These are phyloP conservation scores for Thermothelomyces thermophilus DNA, from an alignment of 2,329 filamentous ascomycete species.

Conservation along the genomic window DNA sequence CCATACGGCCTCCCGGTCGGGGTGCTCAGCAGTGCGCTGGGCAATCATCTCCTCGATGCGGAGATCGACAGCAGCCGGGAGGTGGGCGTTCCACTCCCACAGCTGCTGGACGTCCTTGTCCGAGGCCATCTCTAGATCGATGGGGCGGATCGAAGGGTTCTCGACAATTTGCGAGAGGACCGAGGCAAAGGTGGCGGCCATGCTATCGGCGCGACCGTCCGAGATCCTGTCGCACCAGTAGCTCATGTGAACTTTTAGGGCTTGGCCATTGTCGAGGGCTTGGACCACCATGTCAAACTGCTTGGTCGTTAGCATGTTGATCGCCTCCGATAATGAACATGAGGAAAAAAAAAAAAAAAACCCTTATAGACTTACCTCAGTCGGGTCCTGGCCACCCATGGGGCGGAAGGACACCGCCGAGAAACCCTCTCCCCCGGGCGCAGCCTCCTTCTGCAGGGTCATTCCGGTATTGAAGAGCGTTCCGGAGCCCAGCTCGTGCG, in stretches of 20 bases:
- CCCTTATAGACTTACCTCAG: slow-evolving; percentile 10
- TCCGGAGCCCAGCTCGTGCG: slow-evolving; percentile 10
- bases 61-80: neutral
- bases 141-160: neutral
- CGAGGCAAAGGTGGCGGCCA: slow-evolving; percentile 3
- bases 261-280: slow-evolving; percentile 5
- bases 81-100: slow-evolving; percentile 8
- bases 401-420: slow-evolving; percentile 1
- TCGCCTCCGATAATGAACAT: neutral
- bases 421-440: neutral
- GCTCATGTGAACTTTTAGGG: slow-evolving; percentile 1
- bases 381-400: slow-evolving; percentile 11
- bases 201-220: slow-evolving; percentile 5
- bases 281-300: slow-evolving; percentile 13
- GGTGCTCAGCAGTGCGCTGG: slow-evolving; percentile 14
- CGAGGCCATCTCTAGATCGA: slow-evolving; percentile 3
- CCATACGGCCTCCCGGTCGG: slow-evolving; percentile 24
- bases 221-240: slow-evolving; percentile 12
- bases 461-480: slow-evolving; percentile 17
- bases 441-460: slow-evolving; percentile 8
- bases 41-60: slow-evolving; percentile 9
- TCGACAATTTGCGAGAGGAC: slow-evolving; percentile 7
- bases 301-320: neutral
- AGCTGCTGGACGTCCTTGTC: slow-evolving; percentile 9
- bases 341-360: no score